Conservation (phyloP, 2,329 filamentous ascomycete genomes). For the Pestalotiopsis fici region DNA sequence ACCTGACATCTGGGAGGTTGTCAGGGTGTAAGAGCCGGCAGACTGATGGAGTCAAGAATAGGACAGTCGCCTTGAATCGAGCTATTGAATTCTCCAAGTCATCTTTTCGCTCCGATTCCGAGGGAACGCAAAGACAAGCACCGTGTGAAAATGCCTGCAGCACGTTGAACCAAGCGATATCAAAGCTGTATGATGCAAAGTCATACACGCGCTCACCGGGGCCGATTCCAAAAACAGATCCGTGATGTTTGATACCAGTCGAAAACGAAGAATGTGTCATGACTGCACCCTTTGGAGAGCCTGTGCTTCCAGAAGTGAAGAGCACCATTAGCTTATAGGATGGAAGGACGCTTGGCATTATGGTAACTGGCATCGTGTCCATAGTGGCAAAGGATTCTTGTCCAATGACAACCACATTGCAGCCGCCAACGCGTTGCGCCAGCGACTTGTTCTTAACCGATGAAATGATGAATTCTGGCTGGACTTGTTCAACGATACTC, state of each 20-base stretch:
- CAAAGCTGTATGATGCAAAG: conserved; percentile 11
- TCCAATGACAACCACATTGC: too few species aligned
- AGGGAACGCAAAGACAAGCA: conserved; percentile 36
- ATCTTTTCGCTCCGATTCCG: too few species aligned
- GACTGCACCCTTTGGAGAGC: conserved; percentile 9
- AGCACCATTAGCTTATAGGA: background rate
- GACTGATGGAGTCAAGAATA: too few species aligned
- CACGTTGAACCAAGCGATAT: background rate
- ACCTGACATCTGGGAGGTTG: too few species aligned
- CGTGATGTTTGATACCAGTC: background rate
- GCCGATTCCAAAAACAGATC: conserved; percentile 40
- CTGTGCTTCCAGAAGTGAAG: conserved; percentile 12
- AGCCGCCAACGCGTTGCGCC: background rate
- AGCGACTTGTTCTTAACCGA: too few species aligned
- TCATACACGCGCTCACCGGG: conserved; percentile 36
- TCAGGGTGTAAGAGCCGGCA: too few species aligned
- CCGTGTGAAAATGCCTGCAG: conserved; percentile 15
- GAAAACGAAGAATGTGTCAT: background rate
- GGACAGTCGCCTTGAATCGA: too few species aligned
- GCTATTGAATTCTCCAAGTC: too few species aligned
- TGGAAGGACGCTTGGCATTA: too few species aligned
- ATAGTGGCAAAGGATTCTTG: too few species aligned
- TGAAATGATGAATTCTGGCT: conserved; percentile 27
- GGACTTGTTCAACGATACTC: too few species aligned
- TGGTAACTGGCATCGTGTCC: background rate